Base-by-base conservation (phyloP, 78 protist genomes). In the slime mould (Dictyostelium discoideum) region DNA sequence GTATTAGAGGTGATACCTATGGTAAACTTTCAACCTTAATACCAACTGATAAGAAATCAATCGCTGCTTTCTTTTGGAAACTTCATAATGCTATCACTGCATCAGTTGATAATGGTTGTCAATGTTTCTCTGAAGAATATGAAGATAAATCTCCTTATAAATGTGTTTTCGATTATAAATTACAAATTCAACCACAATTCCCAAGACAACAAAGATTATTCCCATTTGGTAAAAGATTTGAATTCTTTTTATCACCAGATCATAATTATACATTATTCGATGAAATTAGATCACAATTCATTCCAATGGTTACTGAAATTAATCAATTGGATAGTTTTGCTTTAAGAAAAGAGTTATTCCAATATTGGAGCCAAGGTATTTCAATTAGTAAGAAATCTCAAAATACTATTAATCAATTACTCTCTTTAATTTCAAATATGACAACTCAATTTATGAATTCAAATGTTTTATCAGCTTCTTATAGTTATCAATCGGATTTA, bases 171-270 rank as follows among this genome's bases (percentile, higher is more conserved):
- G 69, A 81, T 81, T 29, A 29, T 26, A 48, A n/a, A n/a, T 11
- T 48, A 13, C 44, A 42, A 26, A 26, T 48, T 40, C 85, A 81
- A 48, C 24, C 16, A 3, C 69, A 29, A 14, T 81, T 40, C 20
- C 85, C 85, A 48, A 42, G 85, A 48, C 44, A 40, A 48, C 65
- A 44, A 81, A 81, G 85, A 50, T n/a, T 32, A 44, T 81, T 48
- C 32, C 85, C 85, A 50, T 42, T 81, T 16, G 26, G 14, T 2
- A 81, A 81, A 48, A 44, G 85, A 48, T 81, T 81, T 48, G 85
- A 81, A 81, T 81, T 81, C 60, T 10, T 26, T 48, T 81, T 81
- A 26, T 48, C 85, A 5, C 24, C 85, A 0, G 60, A 81, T 48
- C 85, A 81, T 16, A 48, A 81, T 16, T 81, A 81, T 26, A 81